Conservation (phyloP, 768 basidiomycete genomes). For the Lactifluus subvellereus region DNA sequence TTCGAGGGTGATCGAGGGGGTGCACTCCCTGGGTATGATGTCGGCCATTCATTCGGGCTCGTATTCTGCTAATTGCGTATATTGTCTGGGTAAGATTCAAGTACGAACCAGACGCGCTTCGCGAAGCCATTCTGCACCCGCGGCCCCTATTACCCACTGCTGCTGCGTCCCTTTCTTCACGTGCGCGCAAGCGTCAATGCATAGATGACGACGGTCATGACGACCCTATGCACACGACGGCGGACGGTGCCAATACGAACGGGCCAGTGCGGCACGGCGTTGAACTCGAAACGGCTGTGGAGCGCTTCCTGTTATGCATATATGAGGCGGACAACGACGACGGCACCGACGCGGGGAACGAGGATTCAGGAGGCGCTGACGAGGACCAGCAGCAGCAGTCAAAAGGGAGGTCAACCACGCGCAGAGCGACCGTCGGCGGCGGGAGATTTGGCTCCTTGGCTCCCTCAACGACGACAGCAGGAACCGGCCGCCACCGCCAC, state of each 20-base stretch:
- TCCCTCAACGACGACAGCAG: neutral
- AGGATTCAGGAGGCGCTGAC: neutral
- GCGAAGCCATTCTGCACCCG: constrained; percentile 26
- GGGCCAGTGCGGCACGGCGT: constrained; percentile 22
- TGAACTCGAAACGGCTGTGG: constrained; percentile 30
- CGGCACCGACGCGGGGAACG: neutral
- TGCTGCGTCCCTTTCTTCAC: neutral
- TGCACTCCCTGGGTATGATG: constrained; percentile 16
- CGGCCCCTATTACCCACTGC: neutral
- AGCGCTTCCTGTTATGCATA: constrained; percentile 29
- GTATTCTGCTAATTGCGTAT: neutral
- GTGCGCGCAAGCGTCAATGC: constrained; percentile 23
- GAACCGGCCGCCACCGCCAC: too few relatives aligned
- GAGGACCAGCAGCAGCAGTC: neutral
- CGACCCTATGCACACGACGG: constrained; percentile 2
- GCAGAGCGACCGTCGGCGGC: constrained; percentile 4
- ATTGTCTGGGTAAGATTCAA: constrained; percentile 27
- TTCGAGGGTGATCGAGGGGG: constrained; percentile 15
- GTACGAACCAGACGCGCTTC: constrained; percentile 29
- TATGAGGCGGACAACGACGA: constrained; percentile 15
- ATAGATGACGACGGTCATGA: constrained; percentile 4
- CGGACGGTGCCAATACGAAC: neutral
- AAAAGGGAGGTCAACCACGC: neutral
- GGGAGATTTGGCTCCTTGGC: constrained; percentile 14
- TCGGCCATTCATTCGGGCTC: too few relatives aligned